These are phyloP conservation scores for Catunica adiposa DNA, from an alignment of 2,329 filamentous ascomycete species.

Conservation along the genomic window DNA sequence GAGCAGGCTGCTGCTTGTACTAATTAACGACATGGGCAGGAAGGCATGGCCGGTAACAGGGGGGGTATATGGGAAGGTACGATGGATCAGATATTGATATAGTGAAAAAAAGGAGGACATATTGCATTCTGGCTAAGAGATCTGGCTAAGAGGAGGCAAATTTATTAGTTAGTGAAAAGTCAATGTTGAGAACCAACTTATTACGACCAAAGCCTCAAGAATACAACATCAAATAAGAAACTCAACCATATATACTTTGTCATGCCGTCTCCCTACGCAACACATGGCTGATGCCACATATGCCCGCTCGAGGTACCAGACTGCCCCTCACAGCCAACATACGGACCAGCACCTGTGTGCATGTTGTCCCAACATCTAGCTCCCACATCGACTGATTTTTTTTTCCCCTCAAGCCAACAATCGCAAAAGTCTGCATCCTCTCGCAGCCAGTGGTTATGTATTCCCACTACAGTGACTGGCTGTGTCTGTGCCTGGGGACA, in stretches of 20 bases:
- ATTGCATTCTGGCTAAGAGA: too few relatives aligned
- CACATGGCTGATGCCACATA: too few relatives aligned
- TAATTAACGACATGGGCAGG: too few relatives aligned
- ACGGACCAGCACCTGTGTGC: too few relatives aligned
- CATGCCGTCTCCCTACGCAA: too few relatives aligned
- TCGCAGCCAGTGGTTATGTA: neutral
- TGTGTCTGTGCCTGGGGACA: neutral
- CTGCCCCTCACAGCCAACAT: too few relatives aligned
- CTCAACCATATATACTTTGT: neutral
- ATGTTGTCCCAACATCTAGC: too few relatives aligned
- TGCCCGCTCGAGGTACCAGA: too few relatives aligned
- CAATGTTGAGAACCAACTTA: neutral
- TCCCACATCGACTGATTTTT: neutral
- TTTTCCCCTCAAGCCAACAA: neutral
- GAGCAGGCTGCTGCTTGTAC: neutral
- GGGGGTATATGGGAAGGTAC: neutral
- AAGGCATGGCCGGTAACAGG: too few relatives aligned
- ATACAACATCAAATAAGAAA: constrained; percentile 2
- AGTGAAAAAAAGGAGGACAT: neutral
- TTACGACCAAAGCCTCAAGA: too few relatives aligned
- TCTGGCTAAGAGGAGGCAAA: too few relatives aligned
- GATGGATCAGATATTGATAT: neutral
- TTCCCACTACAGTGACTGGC: neutral
- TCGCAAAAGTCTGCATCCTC: neutral
- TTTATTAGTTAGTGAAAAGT: neutral